These are phyloP conservation scores for Jacaranda copaia DNA, from an alignment of 257 asterid species.

Conservation along the genomic window DNA sequence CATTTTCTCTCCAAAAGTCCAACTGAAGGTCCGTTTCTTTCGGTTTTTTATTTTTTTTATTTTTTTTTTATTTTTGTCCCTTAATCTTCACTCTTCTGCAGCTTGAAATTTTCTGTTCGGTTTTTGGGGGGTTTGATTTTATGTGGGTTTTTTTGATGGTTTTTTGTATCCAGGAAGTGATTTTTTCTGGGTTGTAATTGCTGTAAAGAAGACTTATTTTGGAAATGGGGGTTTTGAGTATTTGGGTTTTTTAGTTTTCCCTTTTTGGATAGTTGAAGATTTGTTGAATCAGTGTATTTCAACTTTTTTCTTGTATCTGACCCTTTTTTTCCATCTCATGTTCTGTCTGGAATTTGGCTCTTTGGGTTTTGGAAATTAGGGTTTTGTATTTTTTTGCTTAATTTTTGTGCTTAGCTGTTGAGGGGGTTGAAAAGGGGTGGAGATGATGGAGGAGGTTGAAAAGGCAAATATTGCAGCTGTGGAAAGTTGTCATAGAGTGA, in stretches of 20 bases:
- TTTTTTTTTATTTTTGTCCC: constrained; percentile 7
- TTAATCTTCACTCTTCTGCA: constrained; percentile 25
- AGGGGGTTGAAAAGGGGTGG: constrained; percentile 18
- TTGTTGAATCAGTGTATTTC: constrained; percentile 25
- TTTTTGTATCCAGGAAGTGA: constrained; percentile 23
- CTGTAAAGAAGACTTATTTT: constrained; percentile 8
- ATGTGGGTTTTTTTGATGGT: constrained; percentile 27
- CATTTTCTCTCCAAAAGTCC: constrained; percentile 42
- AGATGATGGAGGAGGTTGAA: constrained; percentile 78
- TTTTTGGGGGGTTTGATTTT: constrained; percentile 7
- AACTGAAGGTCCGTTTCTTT: constrained; percentile 46
- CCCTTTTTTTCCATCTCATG: constrained; percentile 28
- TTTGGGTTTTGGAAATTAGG: constrained; percentile 52
- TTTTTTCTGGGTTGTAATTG: constrained; percentile 21
- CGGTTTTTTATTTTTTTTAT: constrained; percentile 4
- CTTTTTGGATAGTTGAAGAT: constrained; percentile 40
- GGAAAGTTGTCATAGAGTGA: constrained; percentile 83
- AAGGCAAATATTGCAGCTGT: constrained; percentile 79
- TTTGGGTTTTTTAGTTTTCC: constrained; percentile 30
- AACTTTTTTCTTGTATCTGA: not conserved
- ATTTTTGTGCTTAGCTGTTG: not conserved
- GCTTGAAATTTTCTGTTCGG: constrained; percentile 21
- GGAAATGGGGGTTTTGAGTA: constrained; percentile 34
- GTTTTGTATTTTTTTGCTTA: constrained; percentile 14
- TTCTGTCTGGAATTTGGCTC: not conserved